Evolutionary conservation across 2,329 filamentous ascomycete species (phyloP), one percentile per base, ranked within the genome.

Genomic region (Beauveria medogensis): DNA sequence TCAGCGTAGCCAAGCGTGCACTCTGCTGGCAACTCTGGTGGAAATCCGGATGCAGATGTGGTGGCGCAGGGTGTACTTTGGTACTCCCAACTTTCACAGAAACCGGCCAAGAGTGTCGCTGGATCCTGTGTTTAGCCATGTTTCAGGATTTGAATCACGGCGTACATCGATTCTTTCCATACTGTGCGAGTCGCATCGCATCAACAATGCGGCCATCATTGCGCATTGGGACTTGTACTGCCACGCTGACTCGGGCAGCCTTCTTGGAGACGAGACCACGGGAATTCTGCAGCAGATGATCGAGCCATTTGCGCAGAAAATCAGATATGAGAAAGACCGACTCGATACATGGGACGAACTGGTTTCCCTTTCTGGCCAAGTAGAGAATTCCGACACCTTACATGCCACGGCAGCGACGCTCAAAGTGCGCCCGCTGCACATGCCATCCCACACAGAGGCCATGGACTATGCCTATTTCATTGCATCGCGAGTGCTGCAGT

Each of bases 11-110:
- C 51, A 18, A 5, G 51, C 55, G 22, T 44, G 20, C 28, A 62
- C 34, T 2, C 47, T 68, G 6, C 50, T 65, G 14, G 64, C 60
- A 2, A 62, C 65, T 9, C 67, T 65, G 55, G 50, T 67, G 1
- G 61, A 64, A 28, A 54, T 62, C 22, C 55, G 60, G 43, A 66
- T 66, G 65, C 64, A 68, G 5, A 67, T 67, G 51, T 69, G 65
- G 65, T 68, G 66, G 67, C 64, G 65, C 30, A 52, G 67, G 2
- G 61, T 66, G 14, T 63, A 67, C 18, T 67, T 68, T 37, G 61
- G 65, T 43, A 67, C 66, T 0, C 62, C 58, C 0, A 53, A 58
- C 0, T 67, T 67, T 46, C 62, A 63, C n/a, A 47, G 60, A 20
- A 48, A 50, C 18, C 52, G 50, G 5, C 41, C 54, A 5, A 28